These are phyloP conservation scores for Vitis amurensis DNA, from an alignment of 164 flowering plant genomes.

Conservation along the genomic window DNA sequence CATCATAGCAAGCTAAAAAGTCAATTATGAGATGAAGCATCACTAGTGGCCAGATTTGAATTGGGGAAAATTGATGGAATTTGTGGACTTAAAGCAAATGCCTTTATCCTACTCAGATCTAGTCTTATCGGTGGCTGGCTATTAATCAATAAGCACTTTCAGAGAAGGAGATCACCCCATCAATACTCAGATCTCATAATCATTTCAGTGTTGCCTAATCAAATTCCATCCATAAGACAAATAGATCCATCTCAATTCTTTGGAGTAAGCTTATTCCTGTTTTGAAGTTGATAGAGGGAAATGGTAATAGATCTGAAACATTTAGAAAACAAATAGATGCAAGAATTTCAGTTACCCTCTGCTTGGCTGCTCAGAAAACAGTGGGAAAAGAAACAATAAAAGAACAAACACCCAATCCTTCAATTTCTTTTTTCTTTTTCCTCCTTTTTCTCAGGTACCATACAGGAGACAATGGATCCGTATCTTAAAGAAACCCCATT, in stretches of 20 bases:
- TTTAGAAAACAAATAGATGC: background rate
- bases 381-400: background rate
- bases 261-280: background rate
- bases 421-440: background rate
- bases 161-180: background rate
- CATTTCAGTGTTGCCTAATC: too few species aligned
- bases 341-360: background rate
- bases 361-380: background rate
- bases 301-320: background rate
- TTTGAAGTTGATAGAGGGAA: background rate
- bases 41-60: background rate
- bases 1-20: background rate
- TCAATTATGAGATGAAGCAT: background rate
- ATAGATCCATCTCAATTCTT: background rate
- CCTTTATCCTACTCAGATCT: too few species aligned
- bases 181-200: background rate
- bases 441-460: slow-evolving; percentile 7
- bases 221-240: background rate
- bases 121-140: background rate
- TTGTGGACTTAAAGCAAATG: background rate
- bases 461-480: background rate
- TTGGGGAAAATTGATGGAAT: background rate
- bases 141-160: background rate
- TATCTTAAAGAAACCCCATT: slow-evolving; percentile 1
- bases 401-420: background rate